Evolutionary conservation across 306 rosid species (phyloP), one percentile per base, ranked within the genome.

Genomic region (Vigna nakashimae): DNA sequence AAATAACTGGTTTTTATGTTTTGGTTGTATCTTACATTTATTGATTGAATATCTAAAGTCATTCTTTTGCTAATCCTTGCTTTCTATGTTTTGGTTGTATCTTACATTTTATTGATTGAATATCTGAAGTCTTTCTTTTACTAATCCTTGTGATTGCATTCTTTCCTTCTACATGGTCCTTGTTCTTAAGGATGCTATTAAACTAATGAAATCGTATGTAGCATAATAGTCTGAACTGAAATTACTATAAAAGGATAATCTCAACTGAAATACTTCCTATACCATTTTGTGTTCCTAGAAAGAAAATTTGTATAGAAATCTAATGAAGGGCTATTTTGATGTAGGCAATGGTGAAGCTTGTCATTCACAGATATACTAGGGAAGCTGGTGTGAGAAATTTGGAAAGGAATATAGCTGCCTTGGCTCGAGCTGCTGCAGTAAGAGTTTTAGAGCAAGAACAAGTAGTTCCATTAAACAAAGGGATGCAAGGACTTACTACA

Each of bases 351-450:
- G 97, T 92, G 79, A 85, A 87, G 81, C 90, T 89, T 71, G 87
- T 91, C 59, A 92, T 96, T 81, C 93, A 88, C 74, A 83, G 98
- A 59, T 96, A 96, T 87, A 96, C 99, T 28, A 92, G 98, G 86
- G 99, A 96, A 89, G 99, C 99, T 71, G 99, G 99, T 85, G 99
- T 96, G 48, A 88, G 99, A 56, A 92, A 81, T 80, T 89, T 96
- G 81, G 99, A 96, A 83, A 92, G 99, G 86, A 91, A 85, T 74
- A 86, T 96, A 57, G 97, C 99, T 76, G 86, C 99, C 67, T 77
- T 96, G 85, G 97, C 99, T 78, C 99, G 99, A 82, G 98, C 99
- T 69, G 96, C 98, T 58, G 99, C 99, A 15, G 99, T 96, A 48
- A 91, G 84, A 86, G 96, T 96, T 81, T 96, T 90, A 15, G 98